Conservation (phyloP, 352 stramenopile genomes). For the Phytophthora syringae region DNA sequence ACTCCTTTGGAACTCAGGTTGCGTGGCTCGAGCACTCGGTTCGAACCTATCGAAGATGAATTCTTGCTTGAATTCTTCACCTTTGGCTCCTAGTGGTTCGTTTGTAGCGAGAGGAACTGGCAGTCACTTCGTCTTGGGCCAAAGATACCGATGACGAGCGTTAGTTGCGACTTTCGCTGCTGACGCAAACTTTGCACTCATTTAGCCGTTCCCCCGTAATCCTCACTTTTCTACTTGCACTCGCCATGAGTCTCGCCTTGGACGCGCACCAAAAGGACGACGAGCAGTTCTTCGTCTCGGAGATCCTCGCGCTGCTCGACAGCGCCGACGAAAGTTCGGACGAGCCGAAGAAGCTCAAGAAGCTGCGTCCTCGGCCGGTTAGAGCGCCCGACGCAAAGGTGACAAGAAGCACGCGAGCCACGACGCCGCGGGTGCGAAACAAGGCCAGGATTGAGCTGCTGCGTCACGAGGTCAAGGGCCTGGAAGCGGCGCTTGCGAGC, state of each 20-base stretch:
- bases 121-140: no score
- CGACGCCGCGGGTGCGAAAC: conserved; percentile 26
- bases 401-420: conserved; percentile 11
- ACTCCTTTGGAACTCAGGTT: conserved; percentile 24
- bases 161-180: conserved; percentile 10
- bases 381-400: not conserved
- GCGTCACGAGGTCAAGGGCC: conserved; percentile 22
- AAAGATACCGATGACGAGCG: not conserved
- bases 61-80: not conserved
- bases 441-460: conserved; percentile 36
- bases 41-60: not conserved
- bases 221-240: conserved; percentile 22
- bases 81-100: not conserved
- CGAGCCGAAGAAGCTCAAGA: not conserved
- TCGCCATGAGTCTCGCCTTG: conserved; percentile 12
- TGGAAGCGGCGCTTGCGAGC: conserved; percentile 25
- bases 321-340: conserved; percentile 10
- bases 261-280: conserved; percentile 8
- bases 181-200: conserved; percentile 27
- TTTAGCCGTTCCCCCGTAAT: not conserved
- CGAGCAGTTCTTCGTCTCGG: conserved; percentile 21
- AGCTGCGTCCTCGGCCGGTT: conserved; percentile 3
- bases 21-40: not conserved
- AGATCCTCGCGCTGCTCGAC: conserved; percentile 29
- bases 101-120: no score